Conservation (phyloP, 1,284 basidiomycete genomes). For the Cryptococcus floricola region DNA sequence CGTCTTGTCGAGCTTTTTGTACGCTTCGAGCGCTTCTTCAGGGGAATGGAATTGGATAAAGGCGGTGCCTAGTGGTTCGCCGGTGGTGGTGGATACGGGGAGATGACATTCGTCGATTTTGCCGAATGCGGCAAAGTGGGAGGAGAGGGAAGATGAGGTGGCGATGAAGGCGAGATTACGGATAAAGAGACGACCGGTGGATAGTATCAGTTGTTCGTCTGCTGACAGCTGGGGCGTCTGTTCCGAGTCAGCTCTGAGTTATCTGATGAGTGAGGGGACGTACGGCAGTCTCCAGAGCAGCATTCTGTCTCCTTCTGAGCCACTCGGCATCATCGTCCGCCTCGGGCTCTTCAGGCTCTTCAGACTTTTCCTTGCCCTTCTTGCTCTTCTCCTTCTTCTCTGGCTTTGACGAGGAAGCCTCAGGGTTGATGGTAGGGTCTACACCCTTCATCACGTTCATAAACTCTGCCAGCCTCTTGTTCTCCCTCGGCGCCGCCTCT, state of each 20-base stretch:
- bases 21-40: conserved; percentile 68
- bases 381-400: conserved; percentile 54
- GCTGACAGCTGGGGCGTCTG: conserved; percentile 28
- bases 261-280: conserved; percentile 7
- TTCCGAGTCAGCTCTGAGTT: background rate
- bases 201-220: conserved; percentile 62
- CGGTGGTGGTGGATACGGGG: conserved; percentile 65
- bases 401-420: conserved; percentile 10
- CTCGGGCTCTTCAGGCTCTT: conserved; percentile 34
- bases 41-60: conserved; percentile 74
- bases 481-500: conserved; percentile 46
- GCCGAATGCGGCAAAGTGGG: conserved; percentile 70
- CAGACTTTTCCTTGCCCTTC: conserved; percentile 58
- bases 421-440: conserved; percentile 43
- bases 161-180: conserved; percentile 87
- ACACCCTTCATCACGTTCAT: conserved; percentile 49
- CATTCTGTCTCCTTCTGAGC: conserved; percentile 58
- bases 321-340: conserved; percentile 61
- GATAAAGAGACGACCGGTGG: conserved; percentile 79
- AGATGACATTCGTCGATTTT: conserved; percentile 77
- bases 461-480: conserved; percentile 61
- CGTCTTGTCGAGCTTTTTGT: conserved; percentile 71
- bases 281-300: conserved; percentile 21
- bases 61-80: conserved; percentile 66
- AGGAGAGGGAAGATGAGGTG: conserved; percentile 65